Base-by-base conservation (phyloP, 129 eudicot species). In the Arctium minus region DNA sequence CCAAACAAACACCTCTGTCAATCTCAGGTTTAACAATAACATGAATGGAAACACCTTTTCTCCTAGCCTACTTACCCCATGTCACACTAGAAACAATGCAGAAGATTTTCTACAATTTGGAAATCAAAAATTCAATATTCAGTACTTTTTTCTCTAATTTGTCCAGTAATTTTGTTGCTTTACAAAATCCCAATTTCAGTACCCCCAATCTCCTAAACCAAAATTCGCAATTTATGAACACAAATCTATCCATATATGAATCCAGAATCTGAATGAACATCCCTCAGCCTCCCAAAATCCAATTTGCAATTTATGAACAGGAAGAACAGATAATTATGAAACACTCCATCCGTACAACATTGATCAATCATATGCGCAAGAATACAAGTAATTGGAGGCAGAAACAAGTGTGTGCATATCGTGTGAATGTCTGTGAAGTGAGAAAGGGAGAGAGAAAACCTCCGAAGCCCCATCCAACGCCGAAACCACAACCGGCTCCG, bases 381-480 rank as follows among this genome's bases (percentile, higher is more conserved):
- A 62, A 64, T n/a, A 15, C 11, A 15, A 70, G 77, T 46, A 80
- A 80, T 50, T 53, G 77, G 22, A 76, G 17, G 74, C 30, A 32
- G 4, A 42, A 79, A 48, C 50, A 44, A n/a, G 37, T 33, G 67
- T 12, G 75, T 67, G 74, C 36, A 12, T n/a, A 5, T 48, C 31
- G 69, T n/a, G 50, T 17, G 70, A 2, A 5, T 33, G 72, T 22
- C 6, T 22, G 72, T 10, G 44, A 8, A 60, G 35, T 44, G 71
- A 70, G 77, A 70, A 39, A 56, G 27, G 75, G 46, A 75, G 71
- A 73, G 78, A 80, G 77, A 80, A n/a, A 13, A 92, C 97, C 97
- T 92, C 97, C 97, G 75, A 92, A 92, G 3, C 97, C 97, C 97
- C 97, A 92, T 73, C 97, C 97, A 67, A 92, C 84, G 33, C 97